Conservation (phyloP, 2,329 filamentous ascomycete species). For the Pyrenophora seminiperda region DNA sequence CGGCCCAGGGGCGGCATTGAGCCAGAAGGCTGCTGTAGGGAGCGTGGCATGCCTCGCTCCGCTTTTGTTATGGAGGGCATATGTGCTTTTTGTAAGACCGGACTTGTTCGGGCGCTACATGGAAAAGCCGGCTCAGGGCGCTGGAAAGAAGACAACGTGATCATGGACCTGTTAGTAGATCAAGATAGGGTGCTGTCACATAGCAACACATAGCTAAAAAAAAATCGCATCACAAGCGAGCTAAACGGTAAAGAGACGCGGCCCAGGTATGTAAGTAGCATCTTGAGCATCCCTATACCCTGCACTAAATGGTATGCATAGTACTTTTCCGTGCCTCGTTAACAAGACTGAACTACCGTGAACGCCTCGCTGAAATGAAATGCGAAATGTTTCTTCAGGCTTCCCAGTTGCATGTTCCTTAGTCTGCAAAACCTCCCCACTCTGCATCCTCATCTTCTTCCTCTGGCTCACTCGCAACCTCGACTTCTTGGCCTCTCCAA, state of each 20-base stretch:
- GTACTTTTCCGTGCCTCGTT: constrained; percentile 7
- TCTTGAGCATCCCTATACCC: neutral
- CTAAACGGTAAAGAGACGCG: too few species aligned
- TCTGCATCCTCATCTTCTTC: constrained; percentile 62
- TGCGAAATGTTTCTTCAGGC: constrained; percentile 11
- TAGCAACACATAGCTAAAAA: too few species aligned
- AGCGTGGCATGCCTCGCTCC: constrained; percentile 27
- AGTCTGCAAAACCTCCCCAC: constrained; percentile 74
- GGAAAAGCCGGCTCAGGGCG: constrained; percentile 5
- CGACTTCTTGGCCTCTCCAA: constrained; percentile 55
- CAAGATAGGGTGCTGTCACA: too few species aligned
- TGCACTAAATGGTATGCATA: neutral
- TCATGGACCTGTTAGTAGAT: too few species aligned
- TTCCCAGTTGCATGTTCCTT: constrained; percentile 26
- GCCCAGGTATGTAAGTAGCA: too few species aligned
- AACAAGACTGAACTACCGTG: neutral
- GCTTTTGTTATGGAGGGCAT: constrained; percentile 32
- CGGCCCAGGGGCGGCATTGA: constrained; percentile 24
- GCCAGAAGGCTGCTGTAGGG: constrained; percentile 20
- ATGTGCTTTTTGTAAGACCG: constrained; percentile 30
- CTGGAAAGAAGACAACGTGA: too few species aligned
- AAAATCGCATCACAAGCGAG: too few species aligned
- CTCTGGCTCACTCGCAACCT: constrained; percentile 44
- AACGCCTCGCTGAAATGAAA: constrained; percentile 24
- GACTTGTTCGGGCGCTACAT: constrained; percentile 30